Base-by-base conservation (phyloP, 148 eudicot genomes). In the Silene uniflora region DNA sequence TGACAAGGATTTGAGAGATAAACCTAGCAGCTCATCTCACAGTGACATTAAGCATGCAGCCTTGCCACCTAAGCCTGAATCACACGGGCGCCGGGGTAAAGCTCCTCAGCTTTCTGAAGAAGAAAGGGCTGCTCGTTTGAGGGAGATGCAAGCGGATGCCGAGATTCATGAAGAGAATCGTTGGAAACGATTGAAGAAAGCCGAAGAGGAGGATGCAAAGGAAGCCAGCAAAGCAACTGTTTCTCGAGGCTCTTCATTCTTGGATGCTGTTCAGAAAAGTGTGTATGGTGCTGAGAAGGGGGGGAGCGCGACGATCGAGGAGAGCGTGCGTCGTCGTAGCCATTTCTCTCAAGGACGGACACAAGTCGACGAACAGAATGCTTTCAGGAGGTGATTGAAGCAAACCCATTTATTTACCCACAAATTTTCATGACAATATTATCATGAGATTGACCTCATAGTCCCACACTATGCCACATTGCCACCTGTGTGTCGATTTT, bases 261-360 rank as follows among this genome's bases (percentile, higher is more conserved):
- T 95, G 75, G 88, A 89, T 81, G 89, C 81, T 80, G 89, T 88
- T 73, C 87, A 89, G 18, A 88, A 77, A 78, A 92, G 97, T 73
- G 90, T 94, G 21, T 92, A 90, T 75, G 98, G 98, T 17, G 91
- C 98, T 71, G 98, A 90, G 75, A 89, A 88, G 62, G 97, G 98
- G 7, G 97, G 98, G 59, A 89, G 92, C 82, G 82, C 93, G 42
- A 89, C 97, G 6, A 87, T 95, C 55, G 98, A 89, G 82, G 98
- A 95, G 78, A 92, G 98, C 77, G 92, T 95, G 24, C 90, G 98
- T 1, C 93, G 97, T 10, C 89, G 98, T 18, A 72, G 89, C 18
- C 87, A 92, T 88, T 95, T 85, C 84, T 81, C 46, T n/a, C 98
- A 95, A 87, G 86, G 91, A 72, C 85, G 87, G 77, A 80, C 90